Percentiles rank a stretch among this genome's conserved stretches.
Evolutionary conservation across 2,329 filamentous ascomycete genomes (phyloP).

Genomic region (Paracoccidioides lutzii): DNA sequence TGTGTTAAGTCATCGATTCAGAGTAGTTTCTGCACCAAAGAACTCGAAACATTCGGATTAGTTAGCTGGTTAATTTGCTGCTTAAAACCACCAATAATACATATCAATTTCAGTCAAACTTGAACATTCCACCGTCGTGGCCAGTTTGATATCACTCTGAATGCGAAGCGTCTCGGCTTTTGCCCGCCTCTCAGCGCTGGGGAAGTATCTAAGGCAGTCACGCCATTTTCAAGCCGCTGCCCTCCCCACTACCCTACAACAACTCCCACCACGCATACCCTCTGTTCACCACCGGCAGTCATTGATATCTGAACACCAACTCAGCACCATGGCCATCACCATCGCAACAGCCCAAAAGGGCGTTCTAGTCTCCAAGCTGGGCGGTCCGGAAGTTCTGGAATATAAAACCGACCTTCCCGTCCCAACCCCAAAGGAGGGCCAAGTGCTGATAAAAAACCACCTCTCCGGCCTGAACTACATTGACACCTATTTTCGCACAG

Average conservation of each 20-base stretch:
- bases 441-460: constrained; percentile 70
- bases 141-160: background rate
- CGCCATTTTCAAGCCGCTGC: background rate
- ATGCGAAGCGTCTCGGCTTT: background rate
- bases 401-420: constrained; percentile 59
- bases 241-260: background rate
- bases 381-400: constrained; percentile 58
- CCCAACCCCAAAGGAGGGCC: constrained; percentile 52
- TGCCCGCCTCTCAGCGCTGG: background rate
- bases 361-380: constrained; percentile 58
- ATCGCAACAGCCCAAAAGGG: constrained; percentile 59
- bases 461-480: constrained; percentile 78
- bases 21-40: too few species aligned
- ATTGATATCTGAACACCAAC: constrained; percentile 1
- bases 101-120: background rate
- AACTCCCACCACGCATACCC: background rate
- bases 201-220: background rate
- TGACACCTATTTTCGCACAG: constrained; percentile 80
- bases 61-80: too few species aligned
- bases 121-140: background rate
- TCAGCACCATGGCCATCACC: constrained; percentile 27
- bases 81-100: background rate
- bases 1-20: background rate
- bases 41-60: too few species aligned
- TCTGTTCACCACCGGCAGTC: background rate